A percentile compares a stretch with the other conserved stretches of the same genome.
Conservation (phyloP, 345 rosid species). For the Brassica carinata region DNA sequence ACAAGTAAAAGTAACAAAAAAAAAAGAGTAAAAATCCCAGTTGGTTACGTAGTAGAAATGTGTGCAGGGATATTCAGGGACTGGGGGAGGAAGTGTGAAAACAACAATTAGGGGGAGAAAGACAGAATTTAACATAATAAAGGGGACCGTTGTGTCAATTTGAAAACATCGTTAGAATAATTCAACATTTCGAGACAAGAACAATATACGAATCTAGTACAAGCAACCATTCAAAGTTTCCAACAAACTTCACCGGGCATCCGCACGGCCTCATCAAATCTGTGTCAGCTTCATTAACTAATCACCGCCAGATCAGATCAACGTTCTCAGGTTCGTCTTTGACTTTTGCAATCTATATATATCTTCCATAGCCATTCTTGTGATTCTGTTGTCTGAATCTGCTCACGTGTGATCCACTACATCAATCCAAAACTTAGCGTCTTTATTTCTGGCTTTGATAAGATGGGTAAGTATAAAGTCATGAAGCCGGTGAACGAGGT, state of each 20-base stretch:
- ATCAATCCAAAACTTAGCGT: neutral
- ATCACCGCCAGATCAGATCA: slow-evolving; percentile 20
- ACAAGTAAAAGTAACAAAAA: neutral
- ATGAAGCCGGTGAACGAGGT: slow-evolving; percentile 58
- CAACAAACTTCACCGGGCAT: slow-evolving; percentile 36
- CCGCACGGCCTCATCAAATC: slow-evolving; percentile 20
- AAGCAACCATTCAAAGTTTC: slow-evolving; percentile 21
- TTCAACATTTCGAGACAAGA: neutral
- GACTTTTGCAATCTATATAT: slow-evolving; percentile 8
- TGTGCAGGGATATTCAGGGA: neutral
- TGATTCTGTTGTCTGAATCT: slow-evolving; percentile 4
- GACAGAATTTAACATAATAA: neutral
- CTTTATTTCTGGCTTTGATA: neutral
- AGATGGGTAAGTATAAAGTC: slow-evolving; percentile 64
- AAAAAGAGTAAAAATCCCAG: neutral
- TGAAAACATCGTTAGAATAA: neutral
- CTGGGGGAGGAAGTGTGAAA: neutral
- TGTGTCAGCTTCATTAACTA: slow-evolving; percentile 4
- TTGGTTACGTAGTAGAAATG: neutral
- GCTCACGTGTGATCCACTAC: neutral
- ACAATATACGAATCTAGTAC: neutral
- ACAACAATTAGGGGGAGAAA: neutral
- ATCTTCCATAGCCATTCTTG: neutral
- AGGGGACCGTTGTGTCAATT: neutral
- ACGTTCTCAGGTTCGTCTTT: neutral